Conservation (phyloP, 2,329 filamentous ascomycete species). For the Aspergillus pseudotamarii region DNA sequence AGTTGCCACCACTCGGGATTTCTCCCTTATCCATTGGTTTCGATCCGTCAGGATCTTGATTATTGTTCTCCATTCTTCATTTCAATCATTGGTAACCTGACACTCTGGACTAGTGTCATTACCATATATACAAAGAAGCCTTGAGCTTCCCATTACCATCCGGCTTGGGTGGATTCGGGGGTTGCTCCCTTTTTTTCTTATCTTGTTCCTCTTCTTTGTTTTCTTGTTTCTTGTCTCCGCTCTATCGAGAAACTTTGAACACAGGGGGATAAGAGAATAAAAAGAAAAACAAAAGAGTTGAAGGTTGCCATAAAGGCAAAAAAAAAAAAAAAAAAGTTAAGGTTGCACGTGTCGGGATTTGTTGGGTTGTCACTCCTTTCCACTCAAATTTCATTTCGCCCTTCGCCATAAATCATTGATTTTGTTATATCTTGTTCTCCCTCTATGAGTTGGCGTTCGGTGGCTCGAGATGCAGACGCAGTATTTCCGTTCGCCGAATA, state of each 20-base stretch:
- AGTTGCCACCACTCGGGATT: constrained; percentile 13
- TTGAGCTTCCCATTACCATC: background rate
- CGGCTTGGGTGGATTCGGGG: background rate
- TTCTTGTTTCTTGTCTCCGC: constrained; percentile 4
- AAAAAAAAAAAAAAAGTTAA: background rate
- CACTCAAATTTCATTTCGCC: background rate
- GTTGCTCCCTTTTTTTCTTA: background rate
- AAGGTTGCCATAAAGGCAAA: background rate
- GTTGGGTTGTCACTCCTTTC: constrained; percentile 7
- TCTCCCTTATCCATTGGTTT: constrained; percentile 6
- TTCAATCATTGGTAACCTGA: background rate
- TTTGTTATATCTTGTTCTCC: background rate
- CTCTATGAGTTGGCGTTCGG: constrained; percentile 24
- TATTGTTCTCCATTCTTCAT: constrained; percentile 3
- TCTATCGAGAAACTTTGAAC: constrained; percentile 2
- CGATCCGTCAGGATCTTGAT: constrained; percentile 5
- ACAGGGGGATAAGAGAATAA: background rate
- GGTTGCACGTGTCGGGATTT: constrained; percentile 8
- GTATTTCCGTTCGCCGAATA: constrained; percentile 33
- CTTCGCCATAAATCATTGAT: background rate
- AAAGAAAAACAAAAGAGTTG: background rate
- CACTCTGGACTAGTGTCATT: constrained; percentile 4
- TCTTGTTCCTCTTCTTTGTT: background rate
- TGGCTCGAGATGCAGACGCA: constrained; percentile 36
- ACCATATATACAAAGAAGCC: constrained; percentile 2